Base-by-base conservation (phyloP, 768 basidiomycete genomes). In the Phylloporus scabripes region DNA sequence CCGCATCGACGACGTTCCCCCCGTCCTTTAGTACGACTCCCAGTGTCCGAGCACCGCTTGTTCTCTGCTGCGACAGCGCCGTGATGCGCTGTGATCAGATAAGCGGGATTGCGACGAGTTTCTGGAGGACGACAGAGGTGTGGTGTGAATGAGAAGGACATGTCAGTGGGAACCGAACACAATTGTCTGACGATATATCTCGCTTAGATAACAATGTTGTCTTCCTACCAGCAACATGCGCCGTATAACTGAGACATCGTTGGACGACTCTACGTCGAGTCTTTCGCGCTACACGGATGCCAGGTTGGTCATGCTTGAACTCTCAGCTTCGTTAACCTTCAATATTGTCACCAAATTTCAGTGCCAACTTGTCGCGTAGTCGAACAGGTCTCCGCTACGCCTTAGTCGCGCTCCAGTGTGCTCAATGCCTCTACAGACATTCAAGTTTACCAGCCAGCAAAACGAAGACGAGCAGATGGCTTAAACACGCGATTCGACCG, bases 1-100 rank as follows among this genome's bases (percentile, higher is more conserved):
- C 86, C 0, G 95, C 85, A 56, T 98, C 95, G 14, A 95, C 81
- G 0, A 94, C 93, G 59, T 88, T 94, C 15, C 95, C 95, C 23
- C 92, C 93, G 7, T 81, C 78, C 69, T 81, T 83, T 50, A 95
- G 58, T 8, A 83, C 72, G 1, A 96, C 80, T n/a, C 3, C 94
- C 95, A 42, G 96, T 82, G 37, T 87, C 69, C 8, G 92, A 94
- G 66, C 95, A 97, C 17, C 82, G 70, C 55, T 79, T 75, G 66
- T 93, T 92, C 71, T 97, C 94, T 23, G 85, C 77, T 5, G 95
- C 92, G 15, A 97, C 93, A 0, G 92, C 95, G 5, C 89, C 95
- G 54, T 85, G 70, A 28, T 74, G 71, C 0, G 85, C 95, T 49
- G 75, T 62, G 28, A 79, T 73, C 29, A 83, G 71, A 55, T 79